phyloP scores from a whole-genome alignment of 495 filamentous ascomycete genomes.

The Penicillium riverlandense region DNA sequence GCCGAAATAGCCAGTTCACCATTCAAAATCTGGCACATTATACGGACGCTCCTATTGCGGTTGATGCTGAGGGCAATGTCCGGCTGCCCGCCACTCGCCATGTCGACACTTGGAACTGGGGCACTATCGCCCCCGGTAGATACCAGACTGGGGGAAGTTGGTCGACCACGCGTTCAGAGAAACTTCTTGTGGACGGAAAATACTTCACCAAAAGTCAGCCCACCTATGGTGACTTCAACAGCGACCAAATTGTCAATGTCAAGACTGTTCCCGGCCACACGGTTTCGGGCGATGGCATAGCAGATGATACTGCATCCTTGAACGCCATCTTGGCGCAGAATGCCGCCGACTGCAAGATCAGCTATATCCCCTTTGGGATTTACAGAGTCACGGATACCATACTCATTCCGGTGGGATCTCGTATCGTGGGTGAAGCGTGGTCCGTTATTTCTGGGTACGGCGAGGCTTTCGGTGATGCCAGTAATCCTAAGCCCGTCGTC shows the following conservation, averaged over 20 bases:
- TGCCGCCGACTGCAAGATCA: constrained; percentile 40
- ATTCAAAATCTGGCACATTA: constrained; percentile 29
- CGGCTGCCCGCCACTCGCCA: constrained; percentile 42
- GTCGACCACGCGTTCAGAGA: constrained; percentile 11
- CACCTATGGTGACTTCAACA: constrained; percentile 43
- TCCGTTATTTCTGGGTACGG: constrained; percentile 44
- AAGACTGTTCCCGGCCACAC: constrained; percentile 30
- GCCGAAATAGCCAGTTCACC: constrained; percentile 27
- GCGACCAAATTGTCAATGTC: constrained; percentile 41
- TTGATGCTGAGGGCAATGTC: constrained; percentile 22
- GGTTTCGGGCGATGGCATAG: constrained; percentile 34
- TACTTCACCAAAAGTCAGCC: constrained; percentile 29
- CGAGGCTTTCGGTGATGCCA: constrained; percentile 41
- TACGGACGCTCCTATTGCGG: constrained; percentile 20
- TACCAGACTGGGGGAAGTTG: constrained; percentile 20
- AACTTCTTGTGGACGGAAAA: constrained; percentile 15
- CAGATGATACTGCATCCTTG: constrained; percentile 40
- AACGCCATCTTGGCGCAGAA: constrained; percentile 45
- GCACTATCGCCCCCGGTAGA: constrained; percentile 22
- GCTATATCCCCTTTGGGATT: constrained; percentile 54
- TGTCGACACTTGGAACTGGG: constrained; percentile 36
- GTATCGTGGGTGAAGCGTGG: constrained; percentile 51
- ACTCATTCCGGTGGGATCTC: constrained; percentile 43
- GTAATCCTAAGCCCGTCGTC: constrained; percentile 49
- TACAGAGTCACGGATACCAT: constrained; percentile 55